Base-by-base conservation (phyloP, 2,329 filamentous ascomycete genomes). In the Claviceps lovelessii region DNA sequence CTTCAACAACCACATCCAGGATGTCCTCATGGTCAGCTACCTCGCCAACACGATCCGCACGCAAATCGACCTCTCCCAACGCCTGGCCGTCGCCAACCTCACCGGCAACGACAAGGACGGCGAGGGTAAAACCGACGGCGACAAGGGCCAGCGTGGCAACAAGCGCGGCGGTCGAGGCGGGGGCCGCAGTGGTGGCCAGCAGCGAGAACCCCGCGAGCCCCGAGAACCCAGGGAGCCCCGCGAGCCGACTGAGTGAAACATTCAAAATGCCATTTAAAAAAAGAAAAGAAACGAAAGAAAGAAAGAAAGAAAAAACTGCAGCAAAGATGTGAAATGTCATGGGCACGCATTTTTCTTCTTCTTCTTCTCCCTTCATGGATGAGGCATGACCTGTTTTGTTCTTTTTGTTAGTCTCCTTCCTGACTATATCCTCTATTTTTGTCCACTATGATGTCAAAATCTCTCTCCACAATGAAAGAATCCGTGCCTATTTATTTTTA, bases 1-100 rank as follows among this genome's bases (percentile, higher is more conserved):
- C 77, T 98, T 98, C 82, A 98, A 98, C 83, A 95, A 95, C 78
- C 93, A 98, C 76, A 90, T 98, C 72, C 93, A 98, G 76, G 93
- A 98, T 71, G 90, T 98, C 58, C 84, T 98, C 61, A 90, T 97
- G 71, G 90, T 98, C 64, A 95, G 90, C 62, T 98, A 98, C 77
- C 81, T 98, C 61, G 90, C 93, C 70, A 98, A 97, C 79, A 96
- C 90, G 61, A 95, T 97, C 74, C 89, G 91, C 72, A 97, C 91
- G 63, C 93, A 98, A 77, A 96, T 98, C 76, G 93, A 97, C 67
- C 83, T 98, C 57, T 95, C 90, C 61, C 95, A 97, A 79, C 83
- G 91, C 60, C 77, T 98, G 66, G 91, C 91, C 54, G 93, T 84
- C n/a, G 83, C 86, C 60, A 79, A 80, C 63, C 76, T 90, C 42